A percentile compares a stretch with the other conserved stretches of the same genome.
Evolutionary conservation across 805 yeast genomes (phyloP).

Genomic region (Candida dajiaensis): DNA sequence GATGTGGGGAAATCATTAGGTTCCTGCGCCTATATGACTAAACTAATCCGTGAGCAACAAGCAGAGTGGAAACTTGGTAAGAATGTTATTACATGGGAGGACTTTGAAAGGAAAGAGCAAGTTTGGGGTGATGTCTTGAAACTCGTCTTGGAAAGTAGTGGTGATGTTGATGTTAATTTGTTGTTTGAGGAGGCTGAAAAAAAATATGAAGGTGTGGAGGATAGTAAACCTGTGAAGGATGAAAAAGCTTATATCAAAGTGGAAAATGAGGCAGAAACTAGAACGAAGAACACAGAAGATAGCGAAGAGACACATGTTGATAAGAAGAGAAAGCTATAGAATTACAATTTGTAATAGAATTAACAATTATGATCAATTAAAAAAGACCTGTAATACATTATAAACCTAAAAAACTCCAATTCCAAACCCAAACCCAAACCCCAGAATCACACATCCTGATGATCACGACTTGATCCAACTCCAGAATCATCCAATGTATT

Average conservation of each 20-base stretch:
- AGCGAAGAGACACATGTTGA: not conserved
- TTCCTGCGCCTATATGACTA: conserved; percentile 84
- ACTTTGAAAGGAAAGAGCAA: conserved; percentile 54
- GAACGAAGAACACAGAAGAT: not conserved
- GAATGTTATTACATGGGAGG: conserved; percentile 61
- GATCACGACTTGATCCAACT: not conserved
- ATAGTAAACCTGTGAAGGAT: conserved; percentile 1
- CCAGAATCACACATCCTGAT: not conserved
- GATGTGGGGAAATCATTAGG: conserved; percentile 82
- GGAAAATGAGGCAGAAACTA: no score
- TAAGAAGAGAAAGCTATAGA: not conserved
- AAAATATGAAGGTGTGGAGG: conserved; percentile 6
- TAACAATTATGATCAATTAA: not conserved
- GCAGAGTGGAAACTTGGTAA: conserved; percentile 77
- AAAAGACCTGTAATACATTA: not conserved
- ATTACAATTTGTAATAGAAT: not conserved
- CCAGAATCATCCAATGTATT: not conserved
- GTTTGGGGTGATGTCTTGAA: conserved; percentile 67
- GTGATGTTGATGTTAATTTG: conserved; percentile 32
- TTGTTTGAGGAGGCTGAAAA: conserved; percentile 30
- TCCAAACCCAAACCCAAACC: not conserved
- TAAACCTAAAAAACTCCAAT: not conserved
- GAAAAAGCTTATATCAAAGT: not conserved
- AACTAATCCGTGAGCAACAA: conserved; percentile 66
- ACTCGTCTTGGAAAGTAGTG: conserved; percentile 44